Evolutionary conservation across 176 grass and related monocot species (phyloP).

Genomic region (Eragrostis curvula): DNA sequence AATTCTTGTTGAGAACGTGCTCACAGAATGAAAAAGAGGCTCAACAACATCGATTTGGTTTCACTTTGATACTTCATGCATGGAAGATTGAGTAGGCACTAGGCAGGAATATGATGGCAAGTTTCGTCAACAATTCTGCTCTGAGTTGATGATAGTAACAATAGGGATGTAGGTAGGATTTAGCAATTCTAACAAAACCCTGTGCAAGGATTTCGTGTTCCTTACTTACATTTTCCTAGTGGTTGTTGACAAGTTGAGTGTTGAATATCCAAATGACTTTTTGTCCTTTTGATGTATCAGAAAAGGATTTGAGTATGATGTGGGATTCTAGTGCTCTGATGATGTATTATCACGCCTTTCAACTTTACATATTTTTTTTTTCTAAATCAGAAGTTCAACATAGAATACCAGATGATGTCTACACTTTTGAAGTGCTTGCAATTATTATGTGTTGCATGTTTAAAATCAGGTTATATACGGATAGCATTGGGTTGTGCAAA

Average conservation of each 20-base stretch:
- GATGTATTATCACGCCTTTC: slow-evolving; percentile 17
- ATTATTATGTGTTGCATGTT: slow-evolving; percentile 32
- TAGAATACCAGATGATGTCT: not conserved
- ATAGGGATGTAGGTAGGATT: slow-evolving; percentile 19
- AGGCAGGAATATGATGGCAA: slow-evolving; percentile 29
- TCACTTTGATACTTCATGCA: slow-evolving; percentile 60
- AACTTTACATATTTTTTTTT: not conserved
- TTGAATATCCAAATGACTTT: slow-evolving; percentile 15
- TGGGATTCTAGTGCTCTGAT: slow-evolving; percentile 3
- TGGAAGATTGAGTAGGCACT: slow-evolving; percentile 61
- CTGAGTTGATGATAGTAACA: slow-evolving; percentile 7
- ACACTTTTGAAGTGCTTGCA: not conserved
- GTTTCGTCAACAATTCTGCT: slow-evolving; percentile 24
- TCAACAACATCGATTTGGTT: slow-evolving; percentile 47
- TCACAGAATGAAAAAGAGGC: slow-evolving; percentile 45
- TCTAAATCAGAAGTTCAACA: slow-evolving; percentile 25
- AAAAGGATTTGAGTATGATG: not conserved
- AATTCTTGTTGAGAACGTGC: slow-evolving; percentile 30
- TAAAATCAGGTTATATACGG: not conserved
- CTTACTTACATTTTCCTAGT: not conserved
- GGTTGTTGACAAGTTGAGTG: not conserved
- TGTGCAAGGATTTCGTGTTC: slow-evolving; percentile 28
- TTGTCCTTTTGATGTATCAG: slow-evolving; percentile 32
- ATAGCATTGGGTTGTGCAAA: not conserved
- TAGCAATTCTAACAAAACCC: slow-evolving; percentile 42